phyloP scores from a whole-genome alignment of 1,284 basidiomycete species.

The Lignosus rhinocerotis region DNA sequence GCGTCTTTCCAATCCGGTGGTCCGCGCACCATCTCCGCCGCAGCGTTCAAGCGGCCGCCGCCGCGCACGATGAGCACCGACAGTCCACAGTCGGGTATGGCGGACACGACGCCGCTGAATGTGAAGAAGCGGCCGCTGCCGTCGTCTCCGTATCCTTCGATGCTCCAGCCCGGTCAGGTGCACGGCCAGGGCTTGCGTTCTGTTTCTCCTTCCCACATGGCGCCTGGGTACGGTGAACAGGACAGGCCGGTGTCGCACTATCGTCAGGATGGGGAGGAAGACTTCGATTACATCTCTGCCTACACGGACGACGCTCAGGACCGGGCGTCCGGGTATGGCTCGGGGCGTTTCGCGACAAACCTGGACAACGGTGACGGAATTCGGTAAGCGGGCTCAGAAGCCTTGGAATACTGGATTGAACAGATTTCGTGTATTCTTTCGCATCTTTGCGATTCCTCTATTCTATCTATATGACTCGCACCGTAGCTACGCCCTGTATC shows the following conservation, averaged over 20 bases:
- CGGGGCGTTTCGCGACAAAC: slow-evolving; percentile 16
- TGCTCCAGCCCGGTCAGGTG: slow-evolving; percentile 23
- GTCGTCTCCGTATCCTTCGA: slow-evolving; percentile 38
- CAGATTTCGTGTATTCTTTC: background rate
- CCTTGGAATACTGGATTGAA: background rate
- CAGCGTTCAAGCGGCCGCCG: slow-evolving; percentile 66
- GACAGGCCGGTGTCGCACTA: slow-evolving; percentile 15
- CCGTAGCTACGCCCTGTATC: background rate
- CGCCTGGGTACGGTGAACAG: slow-evolving; percentile 5
- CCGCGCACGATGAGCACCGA: slow-evolving; percentile 31
- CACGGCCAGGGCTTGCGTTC: slow-evolving; percentile 17
- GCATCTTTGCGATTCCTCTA: background rate
- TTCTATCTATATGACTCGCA: background rate
- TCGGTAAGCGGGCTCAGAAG: background rate
- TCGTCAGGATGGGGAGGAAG: slow-evolving; percentile 41
- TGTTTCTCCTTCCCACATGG: slow-evolving; percentile 19
- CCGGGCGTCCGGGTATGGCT: slow-evolving; percentile 13
- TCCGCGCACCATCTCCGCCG: slow-evolving; percentile 67
- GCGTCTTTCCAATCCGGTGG: slow-evolving; percentile 36
- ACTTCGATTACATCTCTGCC: slow-evolving; percentile 58
- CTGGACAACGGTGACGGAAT: slow-evolving; percentile 13
- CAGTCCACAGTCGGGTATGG: slow-evolving; percentile 14
- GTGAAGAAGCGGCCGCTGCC: slow-evolving; percentile 49
- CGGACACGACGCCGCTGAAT: slow-evolving; percentile 49
- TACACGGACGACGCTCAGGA: slow-evolving; percentile 34